Evolutionary conservation across 768 basidiomycete species (phyloP).

Genomic region (Tylopilus sp.): DNA sequence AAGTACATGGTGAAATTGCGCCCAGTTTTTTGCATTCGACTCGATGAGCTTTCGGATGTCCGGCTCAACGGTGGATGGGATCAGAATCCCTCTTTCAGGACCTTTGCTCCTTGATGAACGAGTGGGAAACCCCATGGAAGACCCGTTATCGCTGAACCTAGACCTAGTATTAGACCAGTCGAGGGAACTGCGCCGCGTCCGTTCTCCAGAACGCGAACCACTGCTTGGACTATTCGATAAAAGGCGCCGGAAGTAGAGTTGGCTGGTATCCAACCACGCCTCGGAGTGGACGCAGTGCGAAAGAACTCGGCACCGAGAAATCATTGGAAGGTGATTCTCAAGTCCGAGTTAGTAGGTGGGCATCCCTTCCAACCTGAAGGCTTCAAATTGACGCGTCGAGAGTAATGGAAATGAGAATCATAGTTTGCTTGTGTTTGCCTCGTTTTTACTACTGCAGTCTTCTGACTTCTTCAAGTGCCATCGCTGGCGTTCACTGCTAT

Average conservation of each 20-base stretch:
- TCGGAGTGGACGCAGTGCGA: constrained; percentile 11
- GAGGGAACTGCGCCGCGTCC: neutral
- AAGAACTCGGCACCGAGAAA: constrained; percentile 20
- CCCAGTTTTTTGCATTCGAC: constrained; percentile 40
- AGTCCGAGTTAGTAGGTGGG: neutral
- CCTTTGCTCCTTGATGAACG: constrained; percentile 1
- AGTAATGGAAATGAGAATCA: too few relatives aligned
- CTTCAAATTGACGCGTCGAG: neutral
- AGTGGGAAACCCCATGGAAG: neutral
- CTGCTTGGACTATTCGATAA: constrained; percentile 1
- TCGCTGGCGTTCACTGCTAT: too few relatives aligned
- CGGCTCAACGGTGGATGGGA: neutral
- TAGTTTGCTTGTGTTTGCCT: constrained; percentile 19
- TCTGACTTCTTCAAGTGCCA: too few relatives aligned
- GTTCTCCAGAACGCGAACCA: neutral
- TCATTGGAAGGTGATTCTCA: constrained; percentile 10
- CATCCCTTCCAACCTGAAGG: too few relatives aligned
- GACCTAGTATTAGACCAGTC: constrained; percentile 2
- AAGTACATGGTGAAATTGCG: constrained; percentile 26
- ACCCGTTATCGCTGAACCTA: neutral
- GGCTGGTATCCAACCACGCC: constrained; percentile 18
- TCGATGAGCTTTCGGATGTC: constrained; percentile 32
- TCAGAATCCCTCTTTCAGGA: neutral
- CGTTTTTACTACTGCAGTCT: too few relatives aligned
- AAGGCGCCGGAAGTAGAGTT: constrained; percentile 18